Evolutionary conservation across 306 rosid species (phyloP).

Genomic region (Quercus wislizeni): DNA sequence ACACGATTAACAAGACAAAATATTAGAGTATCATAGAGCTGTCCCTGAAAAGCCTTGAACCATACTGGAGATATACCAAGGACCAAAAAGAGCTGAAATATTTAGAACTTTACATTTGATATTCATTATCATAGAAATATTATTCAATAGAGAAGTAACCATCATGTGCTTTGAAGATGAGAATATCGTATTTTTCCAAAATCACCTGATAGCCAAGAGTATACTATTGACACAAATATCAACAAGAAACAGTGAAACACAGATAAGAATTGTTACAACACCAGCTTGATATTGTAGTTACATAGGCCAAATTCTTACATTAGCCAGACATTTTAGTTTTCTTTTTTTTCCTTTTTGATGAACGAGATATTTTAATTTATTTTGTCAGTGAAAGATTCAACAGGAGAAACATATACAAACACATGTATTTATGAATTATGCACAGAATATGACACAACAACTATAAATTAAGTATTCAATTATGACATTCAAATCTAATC

Average conservation of each 20-base stretch:
- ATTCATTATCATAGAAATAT: neutral
- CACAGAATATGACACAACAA: neutral
- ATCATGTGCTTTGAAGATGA: neutral
- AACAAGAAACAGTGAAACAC: neutral
- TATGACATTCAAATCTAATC: neutral
- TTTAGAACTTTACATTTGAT: neutral
- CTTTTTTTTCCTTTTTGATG: no score
- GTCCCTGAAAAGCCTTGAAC: neutral
- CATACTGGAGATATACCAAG: neutral
- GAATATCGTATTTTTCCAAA: neutral
- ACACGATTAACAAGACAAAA: neutral
- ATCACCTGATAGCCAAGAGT: neutral
- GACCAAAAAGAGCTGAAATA: neutral
- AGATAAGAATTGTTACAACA: neutral
- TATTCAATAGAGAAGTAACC: neutral
- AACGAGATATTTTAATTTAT: neutral
- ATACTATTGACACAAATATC: neutral
- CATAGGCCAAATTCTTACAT: neutral
- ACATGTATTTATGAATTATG: neutral
- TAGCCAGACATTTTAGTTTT: neutral
- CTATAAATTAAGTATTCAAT: neutral
- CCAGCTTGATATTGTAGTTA: neutral
- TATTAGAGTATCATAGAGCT: neutral
- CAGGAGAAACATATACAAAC: neutral
- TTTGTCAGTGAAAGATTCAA: neutral